phyloP scores from a whole-genome alignment of 441 rosid species.

The Populus hybrid region DNA sequence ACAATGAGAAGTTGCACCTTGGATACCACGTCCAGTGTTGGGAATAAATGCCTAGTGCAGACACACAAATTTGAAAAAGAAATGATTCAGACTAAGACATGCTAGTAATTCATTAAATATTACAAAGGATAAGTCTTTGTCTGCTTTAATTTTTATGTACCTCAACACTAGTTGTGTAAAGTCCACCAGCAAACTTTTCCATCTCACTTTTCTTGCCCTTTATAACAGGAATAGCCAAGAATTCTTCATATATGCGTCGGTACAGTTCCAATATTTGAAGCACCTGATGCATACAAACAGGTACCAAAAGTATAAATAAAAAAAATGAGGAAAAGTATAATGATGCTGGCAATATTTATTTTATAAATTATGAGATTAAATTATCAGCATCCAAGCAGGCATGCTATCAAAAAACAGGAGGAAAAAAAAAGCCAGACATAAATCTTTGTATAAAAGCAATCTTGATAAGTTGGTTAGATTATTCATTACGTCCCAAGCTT shows the following conservation, averaged over 20 bases:
- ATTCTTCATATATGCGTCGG: conserved; percentile 85
- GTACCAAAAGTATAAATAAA: neutral
- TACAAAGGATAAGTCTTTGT: neutral
- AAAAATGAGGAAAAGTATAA: neutral
- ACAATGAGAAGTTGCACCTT: conserved; percentile 99
- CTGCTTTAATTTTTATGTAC: conserved; percentile 25
- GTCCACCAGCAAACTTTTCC: conserved; percentile 99
- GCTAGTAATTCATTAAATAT: conserved; percentile 2
- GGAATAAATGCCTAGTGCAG: conserved; percentile 84
- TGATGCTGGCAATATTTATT: neutral
- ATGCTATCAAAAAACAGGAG: too few relatives aligned
- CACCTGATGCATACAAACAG: conserved; percentile 48
- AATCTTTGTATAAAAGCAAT: neutral
- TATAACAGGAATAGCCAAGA: conserved; percentile 86
- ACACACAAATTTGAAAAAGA: conserved; percentile 3
- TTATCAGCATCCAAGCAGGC: neutral
- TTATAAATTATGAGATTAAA: neutral
- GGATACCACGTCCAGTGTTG: conserved; percentile 94
- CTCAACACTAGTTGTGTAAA: conserved; percentile 97
- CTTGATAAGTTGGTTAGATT: too few relatives aligned
- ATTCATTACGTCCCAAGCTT: too few relatives aligned
- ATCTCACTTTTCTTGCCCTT: conserved; percentile 96
- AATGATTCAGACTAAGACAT: conserved; percentile 12
- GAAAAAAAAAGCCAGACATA: neutral
- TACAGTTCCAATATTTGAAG: conserved; percentile 90